Percentiles rank a stretch among this genome's conserved stretches.
phyloP scores from a whole-genome alignment of 768 basidiomycete genomes.

The Pisolithus tinctorius region DNA sequence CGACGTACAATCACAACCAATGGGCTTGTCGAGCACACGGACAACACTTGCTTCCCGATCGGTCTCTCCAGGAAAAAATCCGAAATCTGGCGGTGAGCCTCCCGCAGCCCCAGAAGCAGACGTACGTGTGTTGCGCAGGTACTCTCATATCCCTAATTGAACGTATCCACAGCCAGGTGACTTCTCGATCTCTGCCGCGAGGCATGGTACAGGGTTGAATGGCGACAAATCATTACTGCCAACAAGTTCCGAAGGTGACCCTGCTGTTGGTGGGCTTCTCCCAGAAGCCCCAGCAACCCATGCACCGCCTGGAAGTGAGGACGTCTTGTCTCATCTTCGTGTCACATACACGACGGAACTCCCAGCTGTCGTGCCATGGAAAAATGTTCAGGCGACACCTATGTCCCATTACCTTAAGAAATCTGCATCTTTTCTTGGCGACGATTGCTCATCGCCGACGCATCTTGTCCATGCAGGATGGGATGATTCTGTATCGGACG shows the following conservation, averaged over 20 bases:
- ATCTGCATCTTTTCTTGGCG: slow-evolving; percentile 33
- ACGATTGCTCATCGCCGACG: slow-evolving; percentile 37
- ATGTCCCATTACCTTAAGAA: slow-evolving; percentile 34
- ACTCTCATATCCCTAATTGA: slow-evolving; percentile 27
- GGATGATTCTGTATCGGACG: slow-evolving; percentile 49
- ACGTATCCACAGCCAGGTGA: slow-evolving; percentile 23
- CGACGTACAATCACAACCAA: slow-evolving; percentile 21
- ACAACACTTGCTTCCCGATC: slow-evolving; percentile 27
- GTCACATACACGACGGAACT: slow-evolving; percentile 30
- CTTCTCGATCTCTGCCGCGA: slow-evolving; percentile 18
- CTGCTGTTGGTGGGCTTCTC: slow-evolving; percentile 26
- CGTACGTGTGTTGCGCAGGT: slow-evolving; percentile 23
- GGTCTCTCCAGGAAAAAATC: slow-evolving; percentile 27
- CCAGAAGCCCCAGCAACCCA: slow-evolving; percentile 27
- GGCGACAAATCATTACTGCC: slow-evolving; percentile 27
- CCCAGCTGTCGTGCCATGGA: slow-evolving; percentile 28
- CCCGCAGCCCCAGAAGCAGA: slow-evolving; percentile 22
- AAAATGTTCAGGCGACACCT: slow-evolving; percentile 27
- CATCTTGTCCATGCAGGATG: slow-evolving; percentile 51
- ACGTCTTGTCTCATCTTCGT: slow-evolving; percentile 30
- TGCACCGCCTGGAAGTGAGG: slow-evolving; percentile 24
- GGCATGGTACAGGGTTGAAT: slow-evolving; percentile 20
- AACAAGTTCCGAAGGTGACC: slow-evolving; percentile 33
- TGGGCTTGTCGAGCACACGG: slow-evolving; percentile 23
- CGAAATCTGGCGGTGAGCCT: slow-evolving; percentile 11